Conservation (phyloP, 306 rosid genomes). For the Vigna hirtella region DNA sequence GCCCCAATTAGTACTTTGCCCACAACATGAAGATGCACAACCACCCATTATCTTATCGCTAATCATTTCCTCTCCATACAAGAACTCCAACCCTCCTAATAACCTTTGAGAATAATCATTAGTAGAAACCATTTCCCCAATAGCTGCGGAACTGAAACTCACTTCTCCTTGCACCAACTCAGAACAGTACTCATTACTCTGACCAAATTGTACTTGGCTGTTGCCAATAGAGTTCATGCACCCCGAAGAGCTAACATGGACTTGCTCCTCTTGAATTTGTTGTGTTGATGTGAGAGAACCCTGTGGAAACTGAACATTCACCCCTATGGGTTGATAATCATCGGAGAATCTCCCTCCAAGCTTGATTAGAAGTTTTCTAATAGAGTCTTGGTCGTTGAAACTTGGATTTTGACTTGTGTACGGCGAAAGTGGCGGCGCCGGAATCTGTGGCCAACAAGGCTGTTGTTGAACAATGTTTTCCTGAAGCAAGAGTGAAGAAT, state of each 20-base stretch:
- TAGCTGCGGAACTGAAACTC: constrained; percentile 26
- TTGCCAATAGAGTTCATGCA: constrained; percentile 27
- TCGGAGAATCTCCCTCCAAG: constrained; percentile 73
- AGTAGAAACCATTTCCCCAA: constrained; percentile 50
- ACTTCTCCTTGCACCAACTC: constrained; percentile 52
- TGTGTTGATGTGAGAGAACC: constrained; percentile 29
- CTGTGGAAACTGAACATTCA: constrained; percentile 42
- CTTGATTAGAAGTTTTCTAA: constrained; percentile 63
- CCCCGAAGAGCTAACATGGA: constrained; percentile 42
- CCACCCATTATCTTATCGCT: constrained; percentile 22
- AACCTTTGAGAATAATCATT: constrained; percentile 44
- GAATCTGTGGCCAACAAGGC: constrained; percentile 68
- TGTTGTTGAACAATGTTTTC: constrained; percentile 43
- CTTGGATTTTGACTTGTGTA: constrained; percentile 49
- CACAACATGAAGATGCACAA: constrained; percentile 10
- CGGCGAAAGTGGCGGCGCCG: constrained; percentile 46
- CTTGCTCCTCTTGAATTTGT: constrained; percentile 37
- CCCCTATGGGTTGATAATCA: constrained; percentile 41
- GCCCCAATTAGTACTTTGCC: constrained; percentile 52
- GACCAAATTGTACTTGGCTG: constrained; percentile 42
- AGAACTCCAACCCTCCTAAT: constrained; percentile 59
- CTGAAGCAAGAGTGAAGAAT: constrained; percentile 37
- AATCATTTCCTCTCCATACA: constrained; percentile 55
- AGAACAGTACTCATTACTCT: constrained; percentile 9
- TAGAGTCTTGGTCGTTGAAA: constrained; percentile 62